phyloP scores from a whole-genome alignment of 345 rosid genomes.

The Eucalyptus marginata region DNA sequence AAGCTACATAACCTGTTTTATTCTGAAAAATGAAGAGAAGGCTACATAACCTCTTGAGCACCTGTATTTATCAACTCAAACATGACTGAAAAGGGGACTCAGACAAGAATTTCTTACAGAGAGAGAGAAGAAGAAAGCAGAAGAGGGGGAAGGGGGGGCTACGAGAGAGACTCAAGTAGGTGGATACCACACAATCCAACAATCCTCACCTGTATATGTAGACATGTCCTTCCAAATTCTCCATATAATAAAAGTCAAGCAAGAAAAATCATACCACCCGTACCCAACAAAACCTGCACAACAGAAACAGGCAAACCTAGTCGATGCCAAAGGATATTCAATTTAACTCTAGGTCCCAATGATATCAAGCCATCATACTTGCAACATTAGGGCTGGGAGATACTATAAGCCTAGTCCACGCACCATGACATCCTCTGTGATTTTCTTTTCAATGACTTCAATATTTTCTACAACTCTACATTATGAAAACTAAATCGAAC shows the following conservation, averaged over 20 bases:
- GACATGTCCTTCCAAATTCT: constrained; percentile 14
- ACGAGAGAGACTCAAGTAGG: background rate
- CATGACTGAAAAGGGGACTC: background rate
- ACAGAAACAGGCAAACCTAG: constrained; percentile 29
- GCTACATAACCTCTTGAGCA: background rate
- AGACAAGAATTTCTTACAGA: background rate
- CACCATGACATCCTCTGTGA: background rate
- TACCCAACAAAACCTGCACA: constrained; percentile 51
- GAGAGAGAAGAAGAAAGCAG: background rate
- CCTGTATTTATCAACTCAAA: background rate
- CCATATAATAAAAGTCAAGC: constrained; percentile 3
- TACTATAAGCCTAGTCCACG: background rate
- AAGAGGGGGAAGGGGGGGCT: background rate
- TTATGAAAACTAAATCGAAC: background rate
- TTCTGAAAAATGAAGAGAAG: background rate
- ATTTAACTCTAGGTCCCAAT: constrained; percentile 29
- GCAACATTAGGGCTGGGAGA: background rate
- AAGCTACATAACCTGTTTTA: background rate
- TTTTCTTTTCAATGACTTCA: background rate
- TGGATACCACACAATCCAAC: background rate
- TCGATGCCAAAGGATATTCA: constrained; percentile 40
- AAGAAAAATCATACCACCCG: background rate
- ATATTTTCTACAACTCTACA: background rate
- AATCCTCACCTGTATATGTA: constrained; percentile 28
- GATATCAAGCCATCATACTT: background rate